Conservation (phyloP, 495 filamentous ascomycete genomes). For the Aspergillus steynii region DNA sequence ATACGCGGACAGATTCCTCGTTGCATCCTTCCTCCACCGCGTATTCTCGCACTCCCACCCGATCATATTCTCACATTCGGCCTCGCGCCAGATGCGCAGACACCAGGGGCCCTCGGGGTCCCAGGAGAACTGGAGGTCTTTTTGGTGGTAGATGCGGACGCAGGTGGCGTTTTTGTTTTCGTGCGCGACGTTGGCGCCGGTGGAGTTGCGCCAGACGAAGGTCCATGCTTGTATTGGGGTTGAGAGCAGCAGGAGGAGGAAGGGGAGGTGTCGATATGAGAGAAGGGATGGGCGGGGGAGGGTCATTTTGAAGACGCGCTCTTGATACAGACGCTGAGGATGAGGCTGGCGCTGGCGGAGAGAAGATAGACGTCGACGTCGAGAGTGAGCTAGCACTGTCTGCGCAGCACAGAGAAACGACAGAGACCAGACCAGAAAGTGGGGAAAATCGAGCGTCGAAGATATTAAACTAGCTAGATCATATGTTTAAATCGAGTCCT, state of each 20-base stretch:
- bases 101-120: constrained; percentile 21
- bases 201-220: constrained; percentile 18
- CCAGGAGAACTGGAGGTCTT: constrained; percentile 15
- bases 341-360: too few relatives aligned
- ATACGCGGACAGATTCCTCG: constrained; percentile 15
- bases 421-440: too few relatives aligned
- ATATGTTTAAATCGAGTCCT: too few relatives aligned
- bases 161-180: constrained; percentile 6
- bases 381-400: too few relatives aligned
- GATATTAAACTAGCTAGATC: too few relatives aligned
- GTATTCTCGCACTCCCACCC: constrained; percentile 12
- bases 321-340: too few relatives aligned
- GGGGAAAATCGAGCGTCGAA: too few relatives aligned
- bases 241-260: not conserved
- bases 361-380: too few relatives aligned
- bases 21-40: constrained; percentile 7
- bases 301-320: too few relatives aligned
- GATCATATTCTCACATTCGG: constrained; percentile 8
- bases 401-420: too few relatives aligned
- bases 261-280: not conserved
- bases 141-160: constrained; percentile 19
- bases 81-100: constrained; percentile 13
- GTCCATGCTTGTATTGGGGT: constrained; percentile 11
- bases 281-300: too few relatives aligned
- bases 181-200: constrained; percentile 3